Conservation (phyloP, 192 early-diverging fungal genomes). For the Umbelopsis sp. region DNA sequence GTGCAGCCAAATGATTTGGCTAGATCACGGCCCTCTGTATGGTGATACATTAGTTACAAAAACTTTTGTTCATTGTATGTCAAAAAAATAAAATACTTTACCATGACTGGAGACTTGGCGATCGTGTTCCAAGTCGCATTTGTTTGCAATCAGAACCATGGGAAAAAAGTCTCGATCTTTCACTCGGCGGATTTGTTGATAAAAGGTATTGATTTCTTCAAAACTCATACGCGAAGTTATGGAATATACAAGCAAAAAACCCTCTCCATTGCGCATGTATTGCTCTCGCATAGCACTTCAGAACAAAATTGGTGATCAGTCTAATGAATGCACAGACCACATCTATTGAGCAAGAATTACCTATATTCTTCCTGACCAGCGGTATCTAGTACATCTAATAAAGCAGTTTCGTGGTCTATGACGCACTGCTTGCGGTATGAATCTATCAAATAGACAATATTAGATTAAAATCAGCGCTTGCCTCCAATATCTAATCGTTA, state of each 20-base stretch:
- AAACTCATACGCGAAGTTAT: conserved; percentile 92
- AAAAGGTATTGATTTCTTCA: conserved; percentile 88
- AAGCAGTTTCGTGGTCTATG: conserved; percentile 85
- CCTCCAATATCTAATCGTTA: conserved; percentile 26
- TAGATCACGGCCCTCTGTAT: conserved; percentile 76
- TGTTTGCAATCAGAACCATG: conserved; percentile 91
- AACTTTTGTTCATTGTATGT: not conserved
- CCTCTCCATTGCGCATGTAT: conserved; percentile 96
- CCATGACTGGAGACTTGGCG: conserved; percentile 72
- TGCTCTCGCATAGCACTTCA: conserved; percentile 87
- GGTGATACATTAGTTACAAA: not conserved
- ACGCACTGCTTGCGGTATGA: conserved; percentile 96
- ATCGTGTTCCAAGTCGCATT: conserved; percentile 82
- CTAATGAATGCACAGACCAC: not conserved
- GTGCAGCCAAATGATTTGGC: conserved; percentile 76
- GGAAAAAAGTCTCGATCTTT: conserved; percentile 91
- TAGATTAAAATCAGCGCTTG: not conserved
- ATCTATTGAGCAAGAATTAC: conserved; percentile 34
- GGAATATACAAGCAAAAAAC: conserved; percentile 91
- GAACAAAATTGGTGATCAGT: too few relatives aligned
- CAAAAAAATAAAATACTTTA: not conserved
- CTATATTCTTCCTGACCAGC: conserved; percentile 98
- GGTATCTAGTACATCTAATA: conserved; percentile 94
- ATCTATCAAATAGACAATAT: conserved; percentile 49
- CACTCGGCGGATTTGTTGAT: conserved; percentile 90